Conservation (phyloP, 768 basidiomycete genomes). For the Hericium erinaceus region DNA sequence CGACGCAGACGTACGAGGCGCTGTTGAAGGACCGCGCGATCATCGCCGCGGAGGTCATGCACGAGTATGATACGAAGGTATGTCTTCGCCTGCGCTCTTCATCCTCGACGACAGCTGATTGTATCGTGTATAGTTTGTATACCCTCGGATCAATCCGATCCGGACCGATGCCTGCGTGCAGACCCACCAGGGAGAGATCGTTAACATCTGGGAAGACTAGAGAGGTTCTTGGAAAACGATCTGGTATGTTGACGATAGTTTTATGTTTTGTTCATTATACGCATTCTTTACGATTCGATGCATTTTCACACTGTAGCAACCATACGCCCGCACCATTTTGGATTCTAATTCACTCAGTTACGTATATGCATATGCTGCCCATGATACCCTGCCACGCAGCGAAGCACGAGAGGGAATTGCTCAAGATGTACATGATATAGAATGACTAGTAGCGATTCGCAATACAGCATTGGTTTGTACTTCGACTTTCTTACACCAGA, state of each 20-base stretch:
- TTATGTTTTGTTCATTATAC: background rate
- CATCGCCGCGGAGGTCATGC: constrained; percentile 71
- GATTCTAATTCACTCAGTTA: no score
- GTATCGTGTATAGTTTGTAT: constrained; percentile 52
- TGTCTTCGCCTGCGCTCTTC: constrained; percentile 14
- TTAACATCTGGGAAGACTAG: constrained; percentile 25
- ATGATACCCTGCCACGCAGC: no score
- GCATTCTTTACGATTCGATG: background rate
- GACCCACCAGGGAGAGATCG: constrained; percentile 78
- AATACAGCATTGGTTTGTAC: background rate
- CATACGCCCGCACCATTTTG: background rate
- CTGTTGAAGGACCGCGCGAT: constrained; percentile 69
- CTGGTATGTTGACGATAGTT: no score
- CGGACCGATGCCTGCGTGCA: constrained; percentile 73
- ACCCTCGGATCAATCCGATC: constrained; percentile 71
- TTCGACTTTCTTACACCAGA: background rate
- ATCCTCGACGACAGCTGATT: background rate
- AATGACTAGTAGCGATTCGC: background rate
- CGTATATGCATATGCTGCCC: no score
- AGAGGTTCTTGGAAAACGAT: no score
- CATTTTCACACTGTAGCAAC: background rate
- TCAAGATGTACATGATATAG: no score
- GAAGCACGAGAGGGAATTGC: no score
- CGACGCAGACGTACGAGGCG: constrained; percentile 48
- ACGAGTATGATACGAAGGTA: constrained; percentile 77